Evolutionary conservation across 305 asterid genomes (phyloP), one percentile per base, ranked within the genome.

Genomic region (Withania somnifera): DNA sequence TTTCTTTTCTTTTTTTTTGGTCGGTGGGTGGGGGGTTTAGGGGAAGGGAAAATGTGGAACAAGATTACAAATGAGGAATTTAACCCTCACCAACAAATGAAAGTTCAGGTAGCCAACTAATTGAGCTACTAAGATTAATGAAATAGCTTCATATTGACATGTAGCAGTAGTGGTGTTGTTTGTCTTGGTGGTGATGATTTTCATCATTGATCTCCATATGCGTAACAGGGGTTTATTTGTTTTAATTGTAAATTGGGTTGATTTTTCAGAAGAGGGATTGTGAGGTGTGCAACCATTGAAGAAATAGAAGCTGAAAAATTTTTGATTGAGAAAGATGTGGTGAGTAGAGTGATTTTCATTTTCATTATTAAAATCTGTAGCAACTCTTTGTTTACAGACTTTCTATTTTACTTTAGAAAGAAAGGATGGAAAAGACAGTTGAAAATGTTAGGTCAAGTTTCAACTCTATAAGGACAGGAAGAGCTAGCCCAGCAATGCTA

Each of bases 231-330:
- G 20, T 56, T 14, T 13, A 6, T 61, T 61, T 61, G 2, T 9
- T 22, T 57, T n/a, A n/a, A 13, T 61, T 15, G 69, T 28, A 28
- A 61, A 38, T 26, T 61, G 45, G 14, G 45, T 76, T 79, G 79
- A 63, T 78, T 86, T 84, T 80, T 81, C 89, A 95, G 99, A 86
- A 77, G 58, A 63, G 93, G 92, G 45, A 91, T 86, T 20, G 11
- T 94, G 73, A 90, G 87, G 83, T 90, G 97, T 85, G 98, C 97
- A 73, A 95, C 98, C 68, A 85, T 91, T 42, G 98, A 95, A 78
- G 98, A 95, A 87, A 94, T 95, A 19, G 98, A 93, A 87, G 96
- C 91, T 36, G 98, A 94, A 90, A 96, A 96, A 83, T 82, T 95
- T 45, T 60, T 85, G 87, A 91, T 94, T 83, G 97, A 93, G 85